These are phyloP conservation scores for Triticum urartu DNA, from an alignment of 176 grass and related monocot species.

Conservation along the genomic window DNA sequence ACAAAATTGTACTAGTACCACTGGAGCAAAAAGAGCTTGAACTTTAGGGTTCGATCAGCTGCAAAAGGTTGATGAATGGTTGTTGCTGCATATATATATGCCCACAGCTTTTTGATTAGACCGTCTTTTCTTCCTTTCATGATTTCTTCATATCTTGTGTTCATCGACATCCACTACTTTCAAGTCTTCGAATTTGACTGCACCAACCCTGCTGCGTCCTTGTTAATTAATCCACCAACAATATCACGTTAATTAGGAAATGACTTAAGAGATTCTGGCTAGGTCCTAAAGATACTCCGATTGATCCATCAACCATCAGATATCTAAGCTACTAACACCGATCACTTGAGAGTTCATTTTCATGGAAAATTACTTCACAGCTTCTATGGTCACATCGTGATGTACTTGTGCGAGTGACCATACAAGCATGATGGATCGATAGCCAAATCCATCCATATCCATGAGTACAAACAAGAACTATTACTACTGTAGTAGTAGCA, in stretches of 20 bases:
- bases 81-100: neutral
- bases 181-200: constrained; percentile 24
- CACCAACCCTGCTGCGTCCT: constrained; percentile 32
- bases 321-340: neutral
- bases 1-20: neutral
- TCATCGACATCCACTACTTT: constrained; percentile 4
- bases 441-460: constrained; percentile 25
- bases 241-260: constrained; percentile 9
- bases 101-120: constrained; percentile 12
- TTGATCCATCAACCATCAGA: neutral
- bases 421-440: constrained; percentile 21
- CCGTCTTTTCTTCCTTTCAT: neutral
- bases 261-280: neutral
- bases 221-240: constrained; percentile 1
- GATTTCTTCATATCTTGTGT: constrained; percentile 19
- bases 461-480: neutral
- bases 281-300: neutral
- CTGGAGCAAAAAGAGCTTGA: neutral
- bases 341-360: constrained; percentile 20
- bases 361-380: constrained; percentile 23
- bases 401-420: neutral
- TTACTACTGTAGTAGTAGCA: neutral
- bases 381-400: constrained; percentile 7
- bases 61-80: neutral
- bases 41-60: constrained; percentile 33